phyloP scores from a whole-genome alignment of 2,329 filamentous ascomycete genomes.

The Aspergillus sp. region DNA sequence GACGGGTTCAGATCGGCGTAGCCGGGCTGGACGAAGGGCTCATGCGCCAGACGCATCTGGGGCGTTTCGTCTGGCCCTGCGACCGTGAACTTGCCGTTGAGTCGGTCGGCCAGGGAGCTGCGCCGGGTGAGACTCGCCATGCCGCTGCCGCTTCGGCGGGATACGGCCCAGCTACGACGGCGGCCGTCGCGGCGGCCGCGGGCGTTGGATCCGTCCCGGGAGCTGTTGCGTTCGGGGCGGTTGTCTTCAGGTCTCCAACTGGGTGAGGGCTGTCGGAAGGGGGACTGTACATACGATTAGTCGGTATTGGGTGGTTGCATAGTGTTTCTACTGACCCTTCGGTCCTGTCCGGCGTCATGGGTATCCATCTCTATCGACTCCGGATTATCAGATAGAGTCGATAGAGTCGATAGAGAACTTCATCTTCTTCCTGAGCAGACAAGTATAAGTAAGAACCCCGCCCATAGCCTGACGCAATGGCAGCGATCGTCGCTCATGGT shows the following conservation, averaged over 20 bases:
- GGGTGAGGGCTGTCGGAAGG: not conserved
- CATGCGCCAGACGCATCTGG: slow-evolving; percentile 33
- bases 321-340: too few species aligned
- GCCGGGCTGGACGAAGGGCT: slow-evolving; percentile 53
- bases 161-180: slow-evolving; percentile 20
- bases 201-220: not conserved
- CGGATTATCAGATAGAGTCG: too few species aligned
- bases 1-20: slow-evolving; percentile 55
- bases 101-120: slow-evolving; percentile 27
- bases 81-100: slow-evolving; percentile 30
- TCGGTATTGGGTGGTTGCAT: too few species aligned
- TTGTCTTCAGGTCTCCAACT: not conserved
- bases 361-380: too few species aligned
- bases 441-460: too few species aligned
- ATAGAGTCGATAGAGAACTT: too few species aligned
- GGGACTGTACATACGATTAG: too few species aligned
- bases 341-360: too few species aligned
- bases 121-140: slow-evolving; percentile 24
- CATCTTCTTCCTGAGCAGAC: too few species aligned
- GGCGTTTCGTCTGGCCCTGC: slow-evolving; percentile 32
- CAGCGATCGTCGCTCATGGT: too few species aligned
- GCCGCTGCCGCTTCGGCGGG: slow-evolving; percentile 17
- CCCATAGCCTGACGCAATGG: too few species aligned
- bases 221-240: not conserved
- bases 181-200: slow-evolving; percentile 4